Conservation (phyloP, 768 basidiomycete species). For the Suillus tomentosus region DNA sequence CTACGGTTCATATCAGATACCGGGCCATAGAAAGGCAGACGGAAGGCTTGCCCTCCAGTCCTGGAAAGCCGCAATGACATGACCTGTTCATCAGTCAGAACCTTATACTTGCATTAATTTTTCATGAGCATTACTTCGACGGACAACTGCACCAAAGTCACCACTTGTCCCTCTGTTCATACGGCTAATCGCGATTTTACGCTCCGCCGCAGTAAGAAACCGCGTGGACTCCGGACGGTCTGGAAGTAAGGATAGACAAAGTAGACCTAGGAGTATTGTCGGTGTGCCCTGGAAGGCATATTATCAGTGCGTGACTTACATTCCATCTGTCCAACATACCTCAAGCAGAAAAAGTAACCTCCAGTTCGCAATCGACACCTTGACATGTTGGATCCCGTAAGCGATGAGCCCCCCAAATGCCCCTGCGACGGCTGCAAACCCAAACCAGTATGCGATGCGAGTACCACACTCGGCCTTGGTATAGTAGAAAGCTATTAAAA, state of each 20-base stretch:
- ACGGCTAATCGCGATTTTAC: slow-evolving; percentile 34
- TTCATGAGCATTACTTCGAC: slow-evolving; percentile 33
- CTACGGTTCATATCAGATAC: slow-evolving; percentile 20
- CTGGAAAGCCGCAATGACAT: slow-evolving; percentile 44
- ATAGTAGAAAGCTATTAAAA: slow-evolving; percentile 46
- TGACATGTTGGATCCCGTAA: slow-evolving; percentile 48
- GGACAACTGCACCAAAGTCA: slow-evolving; percentile 44
- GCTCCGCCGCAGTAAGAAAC: slow-evolving; percentile 36
- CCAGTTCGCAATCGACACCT: slow-evolving; percentile 43
- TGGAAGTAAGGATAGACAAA: slow-evolving; percentile 34
- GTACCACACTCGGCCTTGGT: slow-evolving; percentile 49
- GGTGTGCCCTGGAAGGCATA: slow-evolving; percentile 55
- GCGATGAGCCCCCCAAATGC: slow-evolving; percentile 61
- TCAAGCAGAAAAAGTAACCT: slow-evolving; percentile 36
- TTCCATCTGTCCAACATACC: slow-evolving; percentile 10
- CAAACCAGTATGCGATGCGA: slow-evolving; percentile 53
- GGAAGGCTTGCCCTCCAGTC: slow-evolving; percentile 43
- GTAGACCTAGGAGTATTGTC: slow-evolving; percentile 28
- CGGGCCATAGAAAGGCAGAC: background rate
- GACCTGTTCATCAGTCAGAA: slow-evolving; percentile 30
- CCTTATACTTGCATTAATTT: background rate
- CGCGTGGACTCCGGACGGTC: slow-evolving; percentile 35
- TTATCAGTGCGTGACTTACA: background rate
- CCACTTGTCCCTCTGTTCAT: slow-evolving; percentile 45
- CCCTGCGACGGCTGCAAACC: slow-evolving; percentile 57